Percentiles rank a stretch among this genome's conserved stretches.
Conservation (phyloP, 768 basidiomycete genomes). For the Rhodotorula diobovata region DNA sequence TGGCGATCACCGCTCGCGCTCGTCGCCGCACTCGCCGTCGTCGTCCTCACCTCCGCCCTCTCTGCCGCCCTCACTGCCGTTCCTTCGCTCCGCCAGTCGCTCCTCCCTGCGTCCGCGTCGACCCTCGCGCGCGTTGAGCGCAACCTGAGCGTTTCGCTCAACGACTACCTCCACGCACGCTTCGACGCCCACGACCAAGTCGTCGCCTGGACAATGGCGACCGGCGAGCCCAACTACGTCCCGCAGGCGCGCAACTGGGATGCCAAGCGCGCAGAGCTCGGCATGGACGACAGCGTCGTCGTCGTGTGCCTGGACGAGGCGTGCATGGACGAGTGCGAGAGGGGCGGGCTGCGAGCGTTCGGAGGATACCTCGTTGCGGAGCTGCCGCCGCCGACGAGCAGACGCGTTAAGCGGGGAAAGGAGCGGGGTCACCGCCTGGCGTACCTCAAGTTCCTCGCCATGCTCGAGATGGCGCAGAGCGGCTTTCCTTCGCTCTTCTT, state of each 20-base stretch:
- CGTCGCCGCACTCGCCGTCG: neutral
- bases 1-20: neutral
- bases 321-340: conserved; percentile 1
- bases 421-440: conserved; percentile 6
- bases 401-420: neutral
- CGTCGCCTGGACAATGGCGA: conserved; percentile 1
- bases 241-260: conserved; percentile 15
- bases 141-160: neutral
- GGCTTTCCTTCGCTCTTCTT: conserved; percentile 9
- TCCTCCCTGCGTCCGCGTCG: neutral
- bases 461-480: conserved; percentile 14
- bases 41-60: neutral
- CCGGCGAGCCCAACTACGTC: neutral
- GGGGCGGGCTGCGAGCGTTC: neutral
- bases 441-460: conserved; percentile 7
- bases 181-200: neutral
- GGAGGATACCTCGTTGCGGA: neutral
- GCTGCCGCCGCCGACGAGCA: neutral
- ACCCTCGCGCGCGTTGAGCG: neutral
- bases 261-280: conserved; percentile 4
- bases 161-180: neutral
- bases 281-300: conserved; percentile 6
- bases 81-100: neutral
- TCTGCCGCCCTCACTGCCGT: neutral
- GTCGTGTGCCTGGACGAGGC: conserved; percentile 3